Percentiles rank a stretch among this genome's conserved stretches.
These are phyloP conservation scores for Hemisphaericaspora subhashii DNA, from an alignment of 1,139 yeast genomes.

Conservation along the genomic window DNA sequence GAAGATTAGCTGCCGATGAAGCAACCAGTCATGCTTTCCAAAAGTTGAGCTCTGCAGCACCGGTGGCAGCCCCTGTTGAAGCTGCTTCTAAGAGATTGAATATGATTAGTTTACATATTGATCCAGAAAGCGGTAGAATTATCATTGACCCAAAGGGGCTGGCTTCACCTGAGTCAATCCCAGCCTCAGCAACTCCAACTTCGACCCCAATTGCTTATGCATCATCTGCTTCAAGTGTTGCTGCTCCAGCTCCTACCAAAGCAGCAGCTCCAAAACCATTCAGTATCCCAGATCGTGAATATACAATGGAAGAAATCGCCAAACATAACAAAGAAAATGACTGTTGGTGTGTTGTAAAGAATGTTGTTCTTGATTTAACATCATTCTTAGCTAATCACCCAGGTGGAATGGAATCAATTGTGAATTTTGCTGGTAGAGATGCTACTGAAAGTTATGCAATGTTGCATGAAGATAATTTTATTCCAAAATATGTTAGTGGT, in stretches of 20 bases:
- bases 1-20: slow-evolving; percentile 60
- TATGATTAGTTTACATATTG: slow-evolving; percentile 48
- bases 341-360: slow-evolving; percentile 88
- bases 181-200: slow-evolving; percentile 7
- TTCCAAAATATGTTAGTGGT: slow-evolving; percentile 47
- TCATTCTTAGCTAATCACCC: slow-evolving; percentile 81
- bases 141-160: slow-evolving; percentile 29
- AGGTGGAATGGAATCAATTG: slow-evolving; percentile 77
- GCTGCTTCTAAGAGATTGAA: slow-evolving; percentile 30
- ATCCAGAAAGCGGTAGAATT: slow-evolving; percentile 28
- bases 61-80: slow-evolving; percentile 17
- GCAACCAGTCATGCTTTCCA: slow-evolving; percentile 35
- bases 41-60: slow-evolving; percentile 22
- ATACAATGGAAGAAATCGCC: slow-evolving; percentile 56
- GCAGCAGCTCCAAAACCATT: slow-evolving; percentile 17
- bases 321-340: slow-evolving; percentile 62
- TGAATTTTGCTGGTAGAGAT: slow-evolving; percentile 84
- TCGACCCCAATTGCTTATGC: slow-evolving; percentile 6
- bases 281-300: slow-evolving; percentile 43
- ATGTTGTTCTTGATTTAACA: slow-evolving; percentile 81
- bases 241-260: slow-evolving; percentile 6
- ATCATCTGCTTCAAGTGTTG: slow-evolving; percentile 1
- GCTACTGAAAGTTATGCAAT: slow-evolving; percentile 80
- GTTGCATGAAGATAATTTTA: slow-evolving; percentile 56
- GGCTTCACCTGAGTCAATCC: slow-evolving; percentile 2